A percentile compares a stretch with the other conserved stretches of the same genome.
These are phyloP conservation scores for Boletellus deceptivus DNA, from an alignment of 1,284 basidiomycete species.

Conservation along the genomic window DNA sequence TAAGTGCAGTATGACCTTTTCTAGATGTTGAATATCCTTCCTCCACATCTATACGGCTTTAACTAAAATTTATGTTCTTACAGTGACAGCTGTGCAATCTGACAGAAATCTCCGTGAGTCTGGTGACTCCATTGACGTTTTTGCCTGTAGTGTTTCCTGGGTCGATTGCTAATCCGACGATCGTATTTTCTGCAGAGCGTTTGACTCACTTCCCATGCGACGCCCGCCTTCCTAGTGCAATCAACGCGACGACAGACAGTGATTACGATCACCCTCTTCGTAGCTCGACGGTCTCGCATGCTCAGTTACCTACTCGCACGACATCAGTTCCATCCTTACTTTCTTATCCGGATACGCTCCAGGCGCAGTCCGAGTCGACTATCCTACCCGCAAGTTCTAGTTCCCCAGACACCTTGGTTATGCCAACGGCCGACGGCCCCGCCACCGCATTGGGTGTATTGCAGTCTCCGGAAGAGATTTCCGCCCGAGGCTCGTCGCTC, in stretches of 20 bases:
- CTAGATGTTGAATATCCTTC: not conserved
- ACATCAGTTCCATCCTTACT: not conserved
- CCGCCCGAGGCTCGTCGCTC: not conserved
- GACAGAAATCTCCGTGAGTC: slow-evolving; percentile 9
- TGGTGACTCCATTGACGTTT: not conserved
- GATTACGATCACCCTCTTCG: not conserved
- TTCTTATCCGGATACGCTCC: not conserved
- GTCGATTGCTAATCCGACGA: slow-evolving; percentile 7
- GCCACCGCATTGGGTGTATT: not conserved
- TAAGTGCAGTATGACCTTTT: slow-evolving; percentile 1
- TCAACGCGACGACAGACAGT: not conserved
- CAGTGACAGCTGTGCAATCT: slow-evolving; percentile 2
- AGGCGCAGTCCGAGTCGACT: not conserved
- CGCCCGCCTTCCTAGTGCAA: not conserved
- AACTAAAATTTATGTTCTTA: not conserved
- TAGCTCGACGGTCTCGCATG: not conserved
- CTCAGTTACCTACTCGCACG: not conserved
- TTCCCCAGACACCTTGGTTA: not conserved
- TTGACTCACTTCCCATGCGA: not conserved
- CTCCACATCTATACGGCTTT: not conserved
- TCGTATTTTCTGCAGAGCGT: slow-evolving; percentile 4
- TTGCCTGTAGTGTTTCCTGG: not conserved
- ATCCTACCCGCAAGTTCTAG: not conserved
- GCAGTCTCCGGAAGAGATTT: not conserved
- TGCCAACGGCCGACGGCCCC: not conserved